Evolutionary conservation across 495 filamentous ascomycete species (phyloP), one percentile per base, ranked within the genome.

Genomic region (Pyronema omphalodes): DNA sequence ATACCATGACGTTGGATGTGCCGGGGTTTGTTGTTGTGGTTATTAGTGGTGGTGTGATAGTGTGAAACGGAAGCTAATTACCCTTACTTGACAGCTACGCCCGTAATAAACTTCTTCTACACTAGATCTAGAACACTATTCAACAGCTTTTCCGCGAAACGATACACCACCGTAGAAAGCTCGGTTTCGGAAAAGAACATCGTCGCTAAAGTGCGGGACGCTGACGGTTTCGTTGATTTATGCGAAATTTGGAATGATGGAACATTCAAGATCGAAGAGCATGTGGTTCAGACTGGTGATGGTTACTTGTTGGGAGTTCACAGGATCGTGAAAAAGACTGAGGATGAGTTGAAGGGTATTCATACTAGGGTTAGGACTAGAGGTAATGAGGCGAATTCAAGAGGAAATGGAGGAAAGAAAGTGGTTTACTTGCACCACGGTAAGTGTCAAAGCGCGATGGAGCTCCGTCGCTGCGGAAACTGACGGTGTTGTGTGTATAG

Each of bases 401-500:
- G 51, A 44, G 67, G 71, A n/a, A 81, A 82, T 60, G 56, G 84
- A 12, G 75, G 73, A 68, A 94, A 93, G 70, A 84, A 80, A 55
- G 84, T 95, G 8, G 82, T 94, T 7, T 98, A 96, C 67, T 71
- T 98, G 57, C 91, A 98, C 67, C 91, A 98, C 68, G 91, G 63
- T 65, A 36, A 6, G 58, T 50, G 23, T 5, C 23, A 18, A 15
- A 34, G 6, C 35, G 7, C 17, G 11, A 12, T 50, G 9, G 18
- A 9, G 9, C 12, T 12, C 36, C 6, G 17, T 34, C 23, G 29
- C n/a, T 6, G 9, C 19, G 19, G 46, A 45, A 9, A 9, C 44
- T 47, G 17, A 49, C n/a, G 19, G 3, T 8, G 0, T n/a, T 40
- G 3, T 8, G 0, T n/a, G 19, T 37, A 23, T 15, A 65, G 62